These are phyloP conservation scores for Atalantia buxifolia DNA, from an alignment of 345 rosid genomes.

Conservation along the genomic window DNA sequence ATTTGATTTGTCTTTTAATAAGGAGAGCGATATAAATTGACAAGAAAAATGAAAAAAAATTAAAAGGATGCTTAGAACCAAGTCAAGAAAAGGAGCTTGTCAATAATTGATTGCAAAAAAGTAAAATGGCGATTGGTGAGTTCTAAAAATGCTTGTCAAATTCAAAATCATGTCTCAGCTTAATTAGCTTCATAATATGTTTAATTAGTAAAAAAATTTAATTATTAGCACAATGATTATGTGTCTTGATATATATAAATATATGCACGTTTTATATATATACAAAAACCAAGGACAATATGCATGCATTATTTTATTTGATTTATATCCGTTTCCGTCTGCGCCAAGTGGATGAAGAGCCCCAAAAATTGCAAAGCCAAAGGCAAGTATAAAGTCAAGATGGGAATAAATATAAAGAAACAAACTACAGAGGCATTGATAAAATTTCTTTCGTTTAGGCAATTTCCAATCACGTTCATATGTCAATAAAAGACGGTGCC, in stretches of 20 bases:
- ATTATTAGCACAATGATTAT: not conserved
- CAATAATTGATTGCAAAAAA: not conserved
- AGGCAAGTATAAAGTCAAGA: not conserved
- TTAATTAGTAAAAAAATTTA: not conserved
- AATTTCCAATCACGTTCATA: not conserved
- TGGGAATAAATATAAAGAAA: not conserved
- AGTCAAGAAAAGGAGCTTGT: not conserved
- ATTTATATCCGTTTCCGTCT: not conserved
- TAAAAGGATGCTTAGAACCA: not conserved
- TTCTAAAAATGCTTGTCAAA: not conserved
- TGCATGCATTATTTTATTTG: not conserved
- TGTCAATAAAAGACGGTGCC: constrained; percentile 50
- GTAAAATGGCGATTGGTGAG: not conserved
- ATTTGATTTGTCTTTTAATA: not conserved
- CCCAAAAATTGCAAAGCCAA: not conserved
- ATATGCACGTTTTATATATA: not conserved
- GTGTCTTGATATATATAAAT: not conserved
- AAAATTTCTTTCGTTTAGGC: not conserved
- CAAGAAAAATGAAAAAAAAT: no score
- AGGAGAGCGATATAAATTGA: not conserved
- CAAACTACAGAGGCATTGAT: not conserved
- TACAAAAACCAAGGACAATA: not conserved
- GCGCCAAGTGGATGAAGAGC: not conserved
- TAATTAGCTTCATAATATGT: not conserved
- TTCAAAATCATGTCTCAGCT: not conserved